Evolutionary conservation across 2,329 filamentous ascomycete species (phyloP).

Genomic region (Xylariaceae sp.): DNA sequence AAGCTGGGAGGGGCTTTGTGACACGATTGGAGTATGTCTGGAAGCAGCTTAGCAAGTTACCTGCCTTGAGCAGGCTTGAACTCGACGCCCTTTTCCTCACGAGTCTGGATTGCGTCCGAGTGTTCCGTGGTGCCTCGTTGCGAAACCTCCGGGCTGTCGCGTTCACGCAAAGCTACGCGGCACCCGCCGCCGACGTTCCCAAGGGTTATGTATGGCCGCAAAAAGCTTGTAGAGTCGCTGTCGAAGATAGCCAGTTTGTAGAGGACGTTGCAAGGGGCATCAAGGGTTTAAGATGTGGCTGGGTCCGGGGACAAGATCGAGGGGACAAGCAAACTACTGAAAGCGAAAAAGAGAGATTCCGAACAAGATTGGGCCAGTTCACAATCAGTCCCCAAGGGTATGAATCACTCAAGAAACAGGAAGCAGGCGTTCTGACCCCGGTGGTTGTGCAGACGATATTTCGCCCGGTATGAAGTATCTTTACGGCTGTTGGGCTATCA

Average conservation of each 20-base stretch:
- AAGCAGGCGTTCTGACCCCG: no score
- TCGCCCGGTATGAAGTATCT: no score
- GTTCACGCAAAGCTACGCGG: slow-evolving; percentile 10
- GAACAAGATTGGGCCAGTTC: neutral
- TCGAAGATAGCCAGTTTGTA: slow-evolving; percentile 9
- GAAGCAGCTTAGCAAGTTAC: slow-evolving; percentile 2
- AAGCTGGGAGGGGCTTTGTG: neutral
- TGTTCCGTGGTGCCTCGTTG: slow-evolving; percentile 6
- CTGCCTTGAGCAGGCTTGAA: slow-evolving; percentile 11
- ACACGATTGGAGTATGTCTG: slow-evolving; percentile 2
- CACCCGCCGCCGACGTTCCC: neutral
- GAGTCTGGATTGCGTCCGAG: neutral
- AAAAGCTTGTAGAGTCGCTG: neutral
- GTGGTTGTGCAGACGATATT: no score
- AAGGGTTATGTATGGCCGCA: slow-evolving; percentile 15
- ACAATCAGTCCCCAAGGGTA: no score
- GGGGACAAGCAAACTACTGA: neutral
- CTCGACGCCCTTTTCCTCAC: slow-evolving; percentile 15
- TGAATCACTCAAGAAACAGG: no score
- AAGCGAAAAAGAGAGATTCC: neutral
- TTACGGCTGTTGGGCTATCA: no score
- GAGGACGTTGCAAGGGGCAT: slow-evolving; percentile 8
- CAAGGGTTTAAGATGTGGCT: slow-evolving; percentile 8
- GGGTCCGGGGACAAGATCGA: neutral
- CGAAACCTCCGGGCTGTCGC: slow-evolving; percentile 7